Evolutionary conservation across 257 asterid genomes (phyloP).

Genomic region (Forsythia suspensa): DNA sequence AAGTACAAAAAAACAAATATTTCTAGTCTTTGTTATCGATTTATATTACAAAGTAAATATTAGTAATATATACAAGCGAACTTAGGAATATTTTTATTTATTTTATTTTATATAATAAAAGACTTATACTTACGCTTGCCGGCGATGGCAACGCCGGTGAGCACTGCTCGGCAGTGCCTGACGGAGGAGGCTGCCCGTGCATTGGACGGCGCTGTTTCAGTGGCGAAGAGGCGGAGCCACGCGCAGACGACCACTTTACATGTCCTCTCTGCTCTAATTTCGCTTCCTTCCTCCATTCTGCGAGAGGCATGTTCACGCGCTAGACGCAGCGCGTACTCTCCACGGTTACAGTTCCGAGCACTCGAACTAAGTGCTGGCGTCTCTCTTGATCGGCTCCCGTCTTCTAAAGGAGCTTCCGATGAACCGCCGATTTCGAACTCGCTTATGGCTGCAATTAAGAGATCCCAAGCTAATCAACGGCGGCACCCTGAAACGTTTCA

Average conservation of each 20-base stretch:
- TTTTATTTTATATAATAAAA: not conserved
- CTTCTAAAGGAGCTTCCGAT: conserved; percentile 43
- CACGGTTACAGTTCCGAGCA: conserved; percentile 81
- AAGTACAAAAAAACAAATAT: not conserved
- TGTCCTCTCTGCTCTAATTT: conserved; percentile 72
- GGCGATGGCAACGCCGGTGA: conserved; percentile 98
- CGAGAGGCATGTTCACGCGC: conserved; percentile 85
- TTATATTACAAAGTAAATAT: not conserved
- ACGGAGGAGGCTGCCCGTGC: conserved; percentile 77
- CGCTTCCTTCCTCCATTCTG: conserved; percentile 61
- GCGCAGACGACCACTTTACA: conserved; percentile 90
- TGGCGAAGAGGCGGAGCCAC: conserved; percentile 82
- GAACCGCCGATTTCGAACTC: conserved; percentile 90
- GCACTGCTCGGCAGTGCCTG: conserved; percentile 82
- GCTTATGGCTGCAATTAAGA: conserved; percentile 92
- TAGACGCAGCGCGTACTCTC: conserved; percentile 66
- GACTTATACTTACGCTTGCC: conserved; percentile 22
- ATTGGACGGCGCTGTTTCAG: conserved; percentile 76
- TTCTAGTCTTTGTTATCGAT: not conserved
- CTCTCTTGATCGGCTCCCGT: conserved; percentile 74
- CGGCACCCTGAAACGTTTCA: conserved; percentile 92
- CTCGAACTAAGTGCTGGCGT: conserved; percentile 74
- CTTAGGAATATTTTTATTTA: not conserved
- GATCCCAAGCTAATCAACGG: conserved; percentile 94
- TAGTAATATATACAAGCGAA: not conserved